Evolutionary conservation across 371 early-diverging fungal species (phyloP).

Genomic region (Circinella umbellata): DNA sequence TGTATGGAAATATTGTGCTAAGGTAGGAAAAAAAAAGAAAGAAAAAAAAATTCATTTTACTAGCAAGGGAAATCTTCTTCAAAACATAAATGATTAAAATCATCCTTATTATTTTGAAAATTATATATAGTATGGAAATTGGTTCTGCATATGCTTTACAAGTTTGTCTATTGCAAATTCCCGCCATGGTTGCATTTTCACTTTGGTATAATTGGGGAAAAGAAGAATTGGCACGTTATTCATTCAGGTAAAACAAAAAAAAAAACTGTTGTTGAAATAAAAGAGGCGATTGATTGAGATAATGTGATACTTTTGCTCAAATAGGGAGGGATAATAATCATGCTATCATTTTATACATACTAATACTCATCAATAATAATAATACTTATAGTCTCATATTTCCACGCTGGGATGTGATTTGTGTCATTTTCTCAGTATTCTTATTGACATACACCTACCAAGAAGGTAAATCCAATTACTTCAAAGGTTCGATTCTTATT

Average conservation of each 20-base stretch:
- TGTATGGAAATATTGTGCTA: slow-evolving; percentile 91
- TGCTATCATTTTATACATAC: neutral
- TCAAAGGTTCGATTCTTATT: slow-evolving; percentile 92
- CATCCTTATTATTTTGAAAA: no score
- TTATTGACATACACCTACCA: slow-evolving; percentile 88
- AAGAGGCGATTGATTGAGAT: no score
- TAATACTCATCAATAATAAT: neutral
- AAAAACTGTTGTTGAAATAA: neutral
- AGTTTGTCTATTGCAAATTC: slow-evolving; percentile 95
- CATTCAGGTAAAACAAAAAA: slow-evolving; percentile 45
- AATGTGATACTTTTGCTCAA: no score
- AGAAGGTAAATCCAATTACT: slow-evolving; percentile 96
- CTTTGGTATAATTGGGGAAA: slow-evolving; percentile 67
- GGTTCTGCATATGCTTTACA: slow-evolving; percentile 96
- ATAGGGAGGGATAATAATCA: no score
- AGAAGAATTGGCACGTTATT: slow-evolving; percentile 36
- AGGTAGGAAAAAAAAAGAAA: slow-evolving; percentile 35
- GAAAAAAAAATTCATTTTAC: no score
- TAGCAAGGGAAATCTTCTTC: no score
- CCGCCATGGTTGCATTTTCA: slow-evolving; percentile 87
- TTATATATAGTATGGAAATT: slow-evolving; percentile 79
- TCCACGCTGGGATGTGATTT: slow-evolving; percentile 90
- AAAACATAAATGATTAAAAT: no score
- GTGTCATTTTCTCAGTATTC: slow-evolving; percentile 91
- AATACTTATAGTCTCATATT: slow-evolving; percentile 79